Conservation (phyloP, 2,329 filamentous ascomycete genomes). For the Dactylellina drechsleri region DNA sequence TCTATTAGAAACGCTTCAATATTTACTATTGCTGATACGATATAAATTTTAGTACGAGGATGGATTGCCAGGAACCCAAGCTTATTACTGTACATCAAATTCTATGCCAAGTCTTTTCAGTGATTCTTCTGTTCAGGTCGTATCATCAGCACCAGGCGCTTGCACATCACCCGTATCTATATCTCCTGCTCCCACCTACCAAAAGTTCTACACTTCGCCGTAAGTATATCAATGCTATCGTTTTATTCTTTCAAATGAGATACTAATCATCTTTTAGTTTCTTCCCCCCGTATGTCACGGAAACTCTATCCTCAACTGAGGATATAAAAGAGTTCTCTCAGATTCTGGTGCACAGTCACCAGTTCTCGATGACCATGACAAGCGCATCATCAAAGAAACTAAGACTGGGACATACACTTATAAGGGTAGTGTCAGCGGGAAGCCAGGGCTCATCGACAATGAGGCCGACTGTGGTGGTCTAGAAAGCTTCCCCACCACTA, state of each 20-base stretch:
- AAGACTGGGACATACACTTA: constrained; percentile 59
- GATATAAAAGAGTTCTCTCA: constrained; percentile 61
- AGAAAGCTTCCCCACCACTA: constrained; percentile 59
- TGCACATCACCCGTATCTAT: constrained; percentile 60
- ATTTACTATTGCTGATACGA: background rate
- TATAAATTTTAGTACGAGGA: constrained; percentile 53
- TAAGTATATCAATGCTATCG: constrained; percentile 10
- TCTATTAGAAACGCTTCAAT: background rate
- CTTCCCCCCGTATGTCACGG: constrained; percentile 59
- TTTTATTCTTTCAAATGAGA: background rate
- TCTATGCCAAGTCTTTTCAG: constrained; percentile 60
- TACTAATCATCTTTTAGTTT: constrained; percentile 48
- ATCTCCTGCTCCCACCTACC: constrained; percentile 58
- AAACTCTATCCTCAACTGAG: constrained; percentile 59
- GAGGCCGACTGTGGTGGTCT: constrained; percentile 60
- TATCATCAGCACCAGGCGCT: constrained; percentile 59
- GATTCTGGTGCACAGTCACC: constrained; percentile 60
- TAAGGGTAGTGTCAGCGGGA: constrained; percentile 59
- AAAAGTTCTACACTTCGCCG: constrained; percentile 59
- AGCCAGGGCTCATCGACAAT: constrained; percentile 61
- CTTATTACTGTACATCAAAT: constrained; percentile 61
- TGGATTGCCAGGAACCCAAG: constrained; percentile 59
- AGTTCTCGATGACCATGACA: constrained; percentile 60
- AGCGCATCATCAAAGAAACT: constrained; percentile 60
- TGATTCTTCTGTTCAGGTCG: constrained; percentile 58